Evolutionary conservation across 2,329 filamentous ascomycete genomes (phyloP).

Genomic region (Kalmusia sp.): DNA sequence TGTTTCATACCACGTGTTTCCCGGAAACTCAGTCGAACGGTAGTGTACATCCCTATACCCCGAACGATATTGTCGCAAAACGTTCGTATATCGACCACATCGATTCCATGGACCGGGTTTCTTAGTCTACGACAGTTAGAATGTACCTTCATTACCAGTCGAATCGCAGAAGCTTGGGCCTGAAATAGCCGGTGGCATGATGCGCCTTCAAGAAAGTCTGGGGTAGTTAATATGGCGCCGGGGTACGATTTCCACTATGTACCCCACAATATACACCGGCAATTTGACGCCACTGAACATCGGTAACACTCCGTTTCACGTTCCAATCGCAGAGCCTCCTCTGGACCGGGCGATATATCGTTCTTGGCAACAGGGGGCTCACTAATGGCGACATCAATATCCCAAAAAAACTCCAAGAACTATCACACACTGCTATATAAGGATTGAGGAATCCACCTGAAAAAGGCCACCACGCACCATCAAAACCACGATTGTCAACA

Average conservation of each 20-base stretch:
- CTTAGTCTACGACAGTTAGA: background rate
- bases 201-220: conserved; percentile 12
- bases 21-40: no score
- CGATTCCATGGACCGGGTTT: conserved; percentile 2
- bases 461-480: conserved; percentile 18
- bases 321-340: conserved; percentile 20
- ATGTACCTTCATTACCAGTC: background rate
- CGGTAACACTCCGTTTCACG: conserved; percentile 7
- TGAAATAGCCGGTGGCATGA: conserved; percentile 36
- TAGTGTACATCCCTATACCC: background rate
- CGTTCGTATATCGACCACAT: conserved; percentile 13
- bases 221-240: conserved; percentile 12
- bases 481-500: conserved; percentile 18
- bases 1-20: background rate
- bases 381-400: conserved; percentile 15
- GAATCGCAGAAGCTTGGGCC: conserved; percentile 9
- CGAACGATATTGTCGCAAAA: background rate
- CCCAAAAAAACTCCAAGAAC: conserved; percentile 10
- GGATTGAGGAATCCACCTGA: background rate
- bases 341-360: conserved; percentile 17
- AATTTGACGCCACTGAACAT: conserved; percentile 27
- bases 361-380: conserved; percentile 7
- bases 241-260: conserved; percentile 15
- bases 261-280: conserved; percentile 35
- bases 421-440: conserved; percentile 26